Evolutionary conservation across 208 protist genomes (phyloP).

Genomic region (Leishmania tropica): DNA sequence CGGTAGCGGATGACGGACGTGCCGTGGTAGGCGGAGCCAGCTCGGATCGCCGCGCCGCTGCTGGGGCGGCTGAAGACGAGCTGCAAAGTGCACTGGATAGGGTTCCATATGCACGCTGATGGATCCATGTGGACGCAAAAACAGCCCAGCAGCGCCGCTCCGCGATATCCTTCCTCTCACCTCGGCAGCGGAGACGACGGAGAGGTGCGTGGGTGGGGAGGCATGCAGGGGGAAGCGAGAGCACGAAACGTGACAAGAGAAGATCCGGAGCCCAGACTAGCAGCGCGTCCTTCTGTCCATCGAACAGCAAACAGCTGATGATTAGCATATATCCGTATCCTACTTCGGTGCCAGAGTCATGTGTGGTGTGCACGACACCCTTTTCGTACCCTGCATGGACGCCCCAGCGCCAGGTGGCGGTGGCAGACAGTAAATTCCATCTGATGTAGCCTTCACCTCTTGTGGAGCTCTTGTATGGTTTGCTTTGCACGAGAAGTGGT

Average conservation of each 20-base stretch:
- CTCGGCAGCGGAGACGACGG: neutral
- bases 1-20: slow-evolving; percentile 63
- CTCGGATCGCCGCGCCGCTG: slow-evolving; percentile 11
- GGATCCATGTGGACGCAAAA: neutral
- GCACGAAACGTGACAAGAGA: neutral
- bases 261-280: neutral
- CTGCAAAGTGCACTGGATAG: slow-evolving; percentile 53
- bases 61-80: slow-evolving; percentile 40
- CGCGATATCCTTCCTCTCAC: neutral
- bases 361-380: no score
- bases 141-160: neutral
- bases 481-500: no score
- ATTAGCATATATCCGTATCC: no score
- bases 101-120: slow-evolving; percentile 35
- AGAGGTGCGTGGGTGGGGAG: neutral
- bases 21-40: slow-evolving; percentile 51
- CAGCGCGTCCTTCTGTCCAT: no score
- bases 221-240: neutral
- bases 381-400: no score
- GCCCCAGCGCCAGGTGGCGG: no score
- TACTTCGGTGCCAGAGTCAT: no score
- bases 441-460: no score
- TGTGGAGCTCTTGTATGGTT: no score
- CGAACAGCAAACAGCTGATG: no score
- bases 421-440: no score